Percentiles rank a stretch among this genome's conserved stretches.
These are phyloP conservation scores for Madurella fahalii DNA, from an alignment of 2,329 filamentous ascomycete species.

Conservation along the genomic window DNA sequence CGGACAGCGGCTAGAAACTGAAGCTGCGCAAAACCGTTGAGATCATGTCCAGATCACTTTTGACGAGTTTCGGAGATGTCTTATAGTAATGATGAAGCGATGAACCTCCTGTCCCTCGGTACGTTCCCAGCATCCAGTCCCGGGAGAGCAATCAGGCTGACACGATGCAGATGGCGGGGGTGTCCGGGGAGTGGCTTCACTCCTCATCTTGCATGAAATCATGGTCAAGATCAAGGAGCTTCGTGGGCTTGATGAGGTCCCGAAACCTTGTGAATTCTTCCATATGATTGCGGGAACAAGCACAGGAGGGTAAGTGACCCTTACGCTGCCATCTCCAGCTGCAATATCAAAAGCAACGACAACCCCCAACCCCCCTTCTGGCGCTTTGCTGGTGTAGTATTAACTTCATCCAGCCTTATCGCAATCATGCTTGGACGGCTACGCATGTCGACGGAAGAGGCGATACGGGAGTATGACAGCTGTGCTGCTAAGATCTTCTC, in stretches of 20 bases:
- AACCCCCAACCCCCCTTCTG: too few relatives aligned
- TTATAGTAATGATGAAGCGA: slow-evolving; percentile 5
- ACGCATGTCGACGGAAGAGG: slow-evolving; percentile 41
- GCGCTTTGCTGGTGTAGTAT: too few relatives aligned
- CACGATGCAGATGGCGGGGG: slow-evolving; percentile 32
- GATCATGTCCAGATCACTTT: too few relatives aligned
- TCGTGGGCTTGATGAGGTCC: slow-evolving; percentile 21
- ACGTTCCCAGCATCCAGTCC: not conserved
- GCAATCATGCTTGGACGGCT: slow-evolving; percentile 46
- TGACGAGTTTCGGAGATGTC: too few relatives aligned
- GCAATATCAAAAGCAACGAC: too few relatives aligned
- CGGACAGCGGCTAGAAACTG: too few relatives aligned
- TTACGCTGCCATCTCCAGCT: too few relatives aligned
- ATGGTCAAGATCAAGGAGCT: slow-evolving; percentile 30
- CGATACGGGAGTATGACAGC: slow-evolving; percentile 37
- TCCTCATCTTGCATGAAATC: slow-evolving; percentile 33
- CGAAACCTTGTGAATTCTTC: slow-evolving; percentile 36
- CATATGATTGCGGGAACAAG: slow-evolving; percentile 39
- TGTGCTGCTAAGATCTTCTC: slow-evolving; percentile 37
- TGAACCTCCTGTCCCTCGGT: slow-evolving; percentile 26
- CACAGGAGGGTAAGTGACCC: slow-evolving; percentile 32
- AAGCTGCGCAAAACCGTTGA: too few relatives aligned
- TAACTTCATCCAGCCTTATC: slow-evolving; percentile 42
- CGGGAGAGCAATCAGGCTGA: not conserved
- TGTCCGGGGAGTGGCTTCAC: slow-evolving; percentile 34